Conservation (phyloP, 768 basidiomycete genomes). For the Termitomyces sp. region DNA sequence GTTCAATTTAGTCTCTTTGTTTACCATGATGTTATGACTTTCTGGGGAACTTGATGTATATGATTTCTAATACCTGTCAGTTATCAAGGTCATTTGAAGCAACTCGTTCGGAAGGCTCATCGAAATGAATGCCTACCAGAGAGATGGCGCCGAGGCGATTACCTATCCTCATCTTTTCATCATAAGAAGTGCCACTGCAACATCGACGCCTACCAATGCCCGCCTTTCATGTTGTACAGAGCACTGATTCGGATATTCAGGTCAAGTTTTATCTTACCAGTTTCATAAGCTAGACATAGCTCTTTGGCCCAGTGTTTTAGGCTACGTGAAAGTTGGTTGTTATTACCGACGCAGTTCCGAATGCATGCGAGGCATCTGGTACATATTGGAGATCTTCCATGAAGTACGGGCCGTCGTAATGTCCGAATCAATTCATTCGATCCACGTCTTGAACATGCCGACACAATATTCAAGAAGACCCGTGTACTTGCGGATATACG, state of each 20-base stretch:
- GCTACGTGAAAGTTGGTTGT: not conserved
- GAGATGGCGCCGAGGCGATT: not conserved
- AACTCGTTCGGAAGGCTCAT: not conserved
- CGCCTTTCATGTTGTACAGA: not conserved
- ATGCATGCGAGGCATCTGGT: too few species aligned
- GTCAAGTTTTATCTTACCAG: too few species aligned
- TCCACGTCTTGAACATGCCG: not conserved
- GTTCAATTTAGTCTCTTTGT: conserved; percentile 20
- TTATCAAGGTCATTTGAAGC: too few species aligned
- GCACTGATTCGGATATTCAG: not conserved
- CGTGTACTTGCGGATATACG: not conserved
- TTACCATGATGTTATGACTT: not conserved
- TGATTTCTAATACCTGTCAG: not conserved
- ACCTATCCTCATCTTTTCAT: not conserved
- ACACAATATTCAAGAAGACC: not conserved
- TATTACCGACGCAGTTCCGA: too few species aligned
- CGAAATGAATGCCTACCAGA: not conserved
- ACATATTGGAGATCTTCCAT: too few species aligned
- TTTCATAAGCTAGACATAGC: too few species aligned
- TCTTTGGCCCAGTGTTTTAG: not conserved
- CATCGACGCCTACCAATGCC: not conserved
- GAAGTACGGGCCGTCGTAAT: too few species aligned
- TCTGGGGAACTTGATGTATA: not conserved
- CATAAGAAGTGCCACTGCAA: too few species aligned
- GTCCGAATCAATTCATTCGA: not conserved